Conservation (phyloP, 176 grass and related monocot species). For the Typha latifolia region DNA sequence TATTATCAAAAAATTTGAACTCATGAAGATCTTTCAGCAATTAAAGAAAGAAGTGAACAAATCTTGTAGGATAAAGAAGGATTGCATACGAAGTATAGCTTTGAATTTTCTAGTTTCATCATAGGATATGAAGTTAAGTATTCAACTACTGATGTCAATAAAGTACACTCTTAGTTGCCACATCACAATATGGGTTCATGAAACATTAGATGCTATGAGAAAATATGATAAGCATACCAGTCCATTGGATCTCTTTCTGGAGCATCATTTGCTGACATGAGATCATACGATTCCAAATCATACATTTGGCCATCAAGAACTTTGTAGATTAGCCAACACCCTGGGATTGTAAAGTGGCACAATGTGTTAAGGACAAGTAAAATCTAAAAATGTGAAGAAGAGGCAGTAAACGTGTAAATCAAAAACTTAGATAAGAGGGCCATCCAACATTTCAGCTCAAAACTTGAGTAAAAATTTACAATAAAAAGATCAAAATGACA, state of each 20-base stretch:
- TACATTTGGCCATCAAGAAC: conserved; percentile 42
- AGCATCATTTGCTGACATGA: conserved; percentile 91
- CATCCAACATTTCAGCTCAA: background rate
- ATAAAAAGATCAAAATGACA: no score
- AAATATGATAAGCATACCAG: conserved; percentile 48
- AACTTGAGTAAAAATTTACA: no score
- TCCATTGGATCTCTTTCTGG: conserved; percentile 89
- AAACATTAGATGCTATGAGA: background rate
- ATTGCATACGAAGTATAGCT: no score
- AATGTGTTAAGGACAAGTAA: background rate
- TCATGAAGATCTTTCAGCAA: no score
- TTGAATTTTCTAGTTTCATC: no score
- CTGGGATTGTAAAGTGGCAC: conserved; percentile 23
- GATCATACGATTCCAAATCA: conserved; percentile 71
- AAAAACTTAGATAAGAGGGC: background rate
- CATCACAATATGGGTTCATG: background rate
- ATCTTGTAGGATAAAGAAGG: no score
- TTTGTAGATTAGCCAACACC: conserved; percentile 88
- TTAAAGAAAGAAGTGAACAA: no score
- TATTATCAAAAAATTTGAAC: no score
- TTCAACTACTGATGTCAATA: background rate
- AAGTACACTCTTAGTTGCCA: background rate
- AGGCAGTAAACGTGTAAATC: background rate
- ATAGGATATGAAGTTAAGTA: no score
- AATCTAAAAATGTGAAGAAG: background rate